Percentiles rank a stretch among this genome's conserved stretches.
Evolutionary conservation across 2,329 filamentous ascomycete genomes (phyloP).

Genomic region (Xylariaceae sp.): DNA sequence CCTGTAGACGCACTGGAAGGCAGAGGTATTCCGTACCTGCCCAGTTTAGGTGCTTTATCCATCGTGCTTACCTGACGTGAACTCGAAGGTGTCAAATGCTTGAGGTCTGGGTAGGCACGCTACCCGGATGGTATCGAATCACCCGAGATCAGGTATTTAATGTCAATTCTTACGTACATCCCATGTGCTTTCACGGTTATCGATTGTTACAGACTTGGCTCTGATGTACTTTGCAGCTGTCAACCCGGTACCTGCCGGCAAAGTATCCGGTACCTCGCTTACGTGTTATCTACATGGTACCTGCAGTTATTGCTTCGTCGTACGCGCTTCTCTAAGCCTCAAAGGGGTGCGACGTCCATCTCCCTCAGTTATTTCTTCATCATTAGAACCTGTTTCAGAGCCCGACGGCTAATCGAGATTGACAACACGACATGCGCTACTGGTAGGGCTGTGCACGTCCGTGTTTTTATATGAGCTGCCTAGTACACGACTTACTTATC

Average conservation of each 20-base stretch:
- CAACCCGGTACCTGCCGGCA: not conserved
- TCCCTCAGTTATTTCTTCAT: not conserved
- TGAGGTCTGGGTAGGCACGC: no score
- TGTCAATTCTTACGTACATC: no score
- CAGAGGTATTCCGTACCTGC: no score
- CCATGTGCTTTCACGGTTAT: no score
- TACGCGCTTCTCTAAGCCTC: not conserved
- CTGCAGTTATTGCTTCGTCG: not conserved
- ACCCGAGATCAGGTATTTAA: no score
- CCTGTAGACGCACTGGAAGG: not conserved
- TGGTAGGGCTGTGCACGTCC: not conserved
- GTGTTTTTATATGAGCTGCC: not conserved
- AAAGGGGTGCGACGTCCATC: not conserved
- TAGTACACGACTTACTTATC: not conserved
- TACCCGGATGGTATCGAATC: no score
- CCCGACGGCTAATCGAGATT: not conserved
- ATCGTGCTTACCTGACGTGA: no score
- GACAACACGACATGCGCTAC: not conserved
- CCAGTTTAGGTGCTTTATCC: no score
- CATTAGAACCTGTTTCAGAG: not conserved
- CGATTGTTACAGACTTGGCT: no score
- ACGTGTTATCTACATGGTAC: not conserved
- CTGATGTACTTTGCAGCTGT: not conserved
- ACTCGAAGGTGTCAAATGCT: no score
- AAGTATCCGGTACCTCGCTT: not conserved